Evolutionary conservation across 306 rosid species (phyloP).

Genomic region (Fagus crenata): DNA sequence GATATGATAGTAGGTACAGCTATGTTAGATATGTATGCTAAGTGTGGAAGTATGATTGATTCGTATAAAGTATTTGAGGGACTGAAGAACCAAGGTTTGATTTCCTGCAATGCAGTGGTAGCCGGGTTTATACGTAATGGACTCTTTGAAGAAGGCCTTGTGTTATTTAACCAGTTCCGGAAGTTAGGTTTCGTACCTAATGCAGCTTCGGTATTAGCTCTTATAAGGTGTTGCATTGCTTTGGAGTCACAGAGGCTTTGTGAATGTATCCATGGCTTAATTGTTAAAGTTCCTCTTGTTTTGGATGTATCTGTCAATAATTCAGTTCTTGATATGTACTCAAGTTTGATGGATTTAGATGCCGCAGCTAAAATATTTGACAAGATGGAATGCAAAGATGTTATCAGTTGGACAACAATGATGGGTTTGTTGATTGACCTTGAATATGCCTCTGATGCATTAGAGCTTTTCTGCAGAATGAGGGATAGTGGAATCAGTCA

Average conservation of each 20-base stretch:
- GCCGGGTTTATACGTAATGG: constrained; percentile 13
- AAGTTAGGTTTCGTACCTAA: constrained; percentile 11
- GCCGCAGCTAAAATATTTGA: constrained; percentile 9
- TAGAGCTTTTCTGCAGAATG: constrained; percentile 2
- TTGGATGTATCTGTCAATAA: constrained; percentile 7
- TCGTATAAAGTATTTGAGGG: constrained; percentile 5
- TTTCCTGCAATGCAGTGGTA: constrained; percentile 21
- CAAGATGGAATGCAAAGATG: constrained; percentile 4
- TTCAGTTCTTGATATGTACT: constrained; percentile 14
- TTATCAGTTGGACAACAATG: constrained; percentile 20
- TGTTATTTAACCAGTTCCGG: constrained; percentile 8
- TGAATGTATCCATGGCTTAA: constrained; percentile 13
- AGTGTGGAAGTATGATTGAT: constrained; percentile 4
- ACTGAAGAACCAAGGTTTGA: constrained; percentile 2
- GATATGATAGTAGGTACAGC: constrained; percentile 6
- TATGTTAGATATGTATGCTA: constrained; percentile 14
- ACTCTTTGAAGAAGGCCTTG: constrained; percentile 13
- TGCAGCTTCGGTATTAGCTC: constrained; percentile 1
- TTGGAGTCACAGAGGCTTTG: constrained; percentile 3
- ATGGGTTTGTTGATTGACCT: constrained; percentile 11
- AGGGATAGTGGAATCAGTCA: constrained; percentile 2
- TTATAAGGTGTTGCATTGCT: background rate
- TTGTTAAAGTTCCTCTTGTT: constrained; percentile 9
- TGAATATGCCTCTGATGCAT: background rate
- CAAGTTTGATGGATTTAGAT: constrained; percentile 14